Percentiles rank a stretch among this genome's conserved stretches.
These are phyloP conservation scores for Nevesoporus exiguus DNA, from an alignment of 768 basidiomycete genomes.

Conservation along the genomic window DNA sequence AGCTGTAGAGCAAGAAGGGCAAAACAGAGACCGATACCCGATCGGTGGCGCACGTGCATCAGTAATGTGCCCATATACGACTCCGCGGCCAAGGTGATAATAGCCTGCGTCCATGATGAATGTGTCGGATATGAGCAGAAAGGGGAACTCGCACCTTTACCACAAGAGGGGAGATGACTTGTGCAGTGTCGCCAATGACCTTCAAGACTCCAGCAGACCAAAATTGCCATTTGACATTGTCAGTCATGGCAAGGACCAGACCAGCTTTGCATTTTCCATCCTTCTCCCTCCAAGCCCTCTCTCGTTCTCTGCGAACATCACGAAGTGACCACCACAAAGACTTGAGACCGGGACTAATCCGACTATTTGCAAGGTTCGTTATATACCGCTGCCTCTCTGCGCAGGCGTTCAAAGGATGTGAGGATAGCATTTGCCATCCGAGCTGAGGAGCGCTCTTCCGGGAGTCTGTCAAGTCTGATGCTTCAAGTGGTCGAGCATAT, in stretches of 20 bases:
- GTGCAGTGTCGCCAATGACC: conserved; percentile 65
- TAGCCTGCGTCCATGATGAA: conserved; percentile 41
- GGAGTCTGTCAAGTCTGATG: conserved; percentile 75
- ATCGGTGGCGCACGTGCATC: conserved; percentile 39
- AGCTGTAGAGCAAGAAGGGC: conserved; percentile 67
- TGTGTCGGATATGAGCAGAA: not conserved
- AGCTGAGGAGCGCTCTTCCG: conserved; percentile 55
- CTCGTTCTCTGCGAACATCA: conserved; percentile 45
- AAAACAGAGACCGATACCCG: conserved; percentile 73
- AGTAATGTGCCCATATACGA: conserved; percentile 51
- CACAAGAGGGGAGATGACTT: conserved; percentile 70
- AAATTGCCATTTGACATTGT: conserved; percentile 73
- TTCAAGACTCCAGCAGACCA: conserved; percentile 65
- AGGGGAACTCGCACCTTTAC: conserved; percentile 54
- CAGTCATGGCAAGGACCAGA: conserved; percentile 66
- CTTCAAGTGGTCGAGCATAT: conserved; percentile 76
- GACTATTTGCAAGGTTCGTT: conserved; percentile 68
- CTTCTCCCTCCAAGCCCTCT: conserved; percentile 60
- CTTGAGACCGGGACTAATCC: conserved; percentile 53
- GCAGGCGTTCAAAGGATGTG: conserved; percentile 58
- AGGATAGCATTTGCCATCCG: conserved; percentile 61
- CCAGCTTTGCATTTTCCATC: conserved; percentile 64
- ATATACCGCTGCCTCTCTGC: conserved; percentile 57
- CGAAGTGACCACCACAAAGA: conserved; percentile 58
- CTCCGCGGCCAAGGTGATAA: conserved; percentile 65